phyloP scores from a whole-genome alignment of 2,329 filamentous ascomycete genomes.

The Lomentospora prolificans region DNA sequence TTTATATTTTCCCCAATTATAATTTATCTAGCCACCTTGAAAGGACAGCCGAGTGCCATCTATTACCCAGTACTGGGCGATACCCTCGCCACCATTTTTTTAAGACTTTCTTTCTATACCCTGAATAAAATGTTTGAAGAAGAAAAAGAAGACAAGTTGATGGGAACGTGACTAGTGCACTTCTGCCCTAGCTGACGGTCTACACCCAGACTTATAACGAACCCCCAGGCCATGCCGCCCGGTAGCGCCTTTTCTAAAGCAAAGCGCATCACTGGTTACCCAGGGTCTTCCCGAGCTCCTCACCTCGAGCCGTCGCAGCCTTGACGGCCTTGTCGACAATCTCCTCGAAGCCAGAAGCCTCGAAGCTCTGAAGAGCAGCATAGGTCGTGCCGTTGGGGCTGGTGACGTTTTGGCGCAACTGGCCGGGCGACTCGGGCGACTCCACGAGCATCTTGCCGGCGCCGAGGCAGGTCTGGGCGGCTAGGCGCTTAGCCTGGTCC shows the following conservation, averaged over 20 bases:
- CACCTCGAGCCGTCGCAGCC: slow-evolving; percentile 30
- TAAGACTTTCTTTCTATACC: not conserved
- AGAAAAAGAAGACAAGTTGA: too few species aligned
- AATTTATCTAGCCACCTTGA: too few species aligned
- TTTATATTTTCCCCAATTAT: too few species aligned
- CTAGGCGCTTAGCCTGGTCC: slow-evolving; percentile 38
- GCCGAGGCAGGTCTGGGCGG: slow-evolving; percentile 40
- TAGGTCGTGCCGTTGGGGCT: slow-evolving; percentile 43
- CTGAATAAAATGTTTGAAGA: too few species aligned
- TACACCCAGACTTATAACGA: too few species aligned
- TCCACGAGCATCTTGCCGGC: slow-evolving; percentile 40
- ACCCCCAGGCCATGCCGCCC: too few species aligned
- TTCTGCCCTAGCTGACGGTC: too few species aligned
- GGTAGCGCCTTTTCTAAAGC: too few species aligned
- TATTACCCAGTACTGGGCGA: too few species aligned
- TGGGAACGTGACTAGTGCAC: too few species aligned
- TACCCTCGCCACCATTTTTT: not conserved
- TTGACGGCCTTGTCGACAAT: slow-evolving; percentile 36
- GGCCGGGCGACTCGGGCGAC: slow-evolving; percentile 32
- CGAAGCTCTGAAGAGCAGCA: slow-evolving; percentile 38
- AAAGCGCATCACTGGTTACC: too few species aligned
- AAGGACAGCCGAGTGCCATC: too few species aligned
- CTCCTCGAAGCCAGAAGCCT: slow-evolving; percentile 29
- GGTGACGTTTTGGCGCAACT: slow-evolving; percentile 40
- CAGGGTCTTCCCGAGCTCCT: slow-evolving; percentile 30